Evolutionary conservation across 1,284 basidiomycete species (phyloP).

Genomic region (Grifola frondosa): DNA sequence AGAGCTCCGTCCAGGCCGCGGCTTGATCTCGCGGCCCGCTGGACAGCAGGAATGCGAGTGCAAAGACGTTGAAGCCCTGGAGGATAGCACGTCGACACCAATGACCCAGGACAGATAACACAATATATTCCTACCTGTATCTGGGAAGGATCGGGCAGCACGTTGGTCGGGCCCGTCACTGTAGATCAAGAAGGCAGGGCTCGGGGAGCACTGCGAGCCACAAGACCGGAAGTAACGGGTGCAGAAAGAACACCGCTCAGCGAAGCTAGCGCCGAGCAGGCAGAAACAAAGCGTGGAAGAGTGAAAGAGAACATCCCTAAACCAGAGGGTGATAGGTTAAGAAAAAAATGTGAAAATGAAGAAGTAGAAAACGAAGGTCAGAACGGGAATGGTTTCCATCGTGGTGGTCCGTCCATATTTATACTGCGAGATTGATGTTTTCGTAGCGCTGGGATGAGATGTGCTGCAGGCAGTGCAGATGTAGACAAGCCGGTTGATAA

Average conservation of each 20-base stretch:
- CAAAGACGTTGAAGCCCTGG: constrained; percentile 15
- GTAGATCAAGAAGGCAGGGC: constrained; percentile 6
- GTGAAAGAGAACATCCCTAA: constrained; percentile 9
- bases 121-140: constrained; percentile 11
- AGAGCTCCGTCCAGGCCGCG: constrained; percentile 5
- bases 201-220: constrained; percentile 1
- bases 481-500: too few relatives aligned
- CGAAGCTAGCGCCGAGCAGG: constrained; percentile 7
- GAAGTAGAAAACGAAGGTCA: constrained; percentile 7
- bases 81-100: background rate
- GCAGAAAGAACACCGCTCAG: constrained; percentile 2
- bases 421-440: too few relatives aligned
- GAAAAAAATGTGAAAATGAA: constrained; percentile 1
- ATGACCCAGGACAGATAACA: background rate
- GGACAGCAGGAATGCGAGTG: constrained; percentile 12
- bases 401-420: too few relatives aligned
- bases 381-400: too few relatives aligned
- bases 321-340: constrained; percentile 7
- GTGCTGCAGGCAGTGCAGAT: too few relatives aligned
- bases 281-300: constrained; percentile 5
- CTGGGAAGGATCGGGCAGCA: constrained; percentile 12
- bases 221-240: constrained; percentile 1
- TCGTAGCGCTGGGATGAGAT: too few relatives aligned
- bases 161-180: constrained; percentile 4
- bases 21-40: constrained; percentile 11